These are phyloP conservation scores for Yamadazyma blattariae DNA, from an alignment of 1,139 yeast species.

Conservation along the genomic window DNA sequence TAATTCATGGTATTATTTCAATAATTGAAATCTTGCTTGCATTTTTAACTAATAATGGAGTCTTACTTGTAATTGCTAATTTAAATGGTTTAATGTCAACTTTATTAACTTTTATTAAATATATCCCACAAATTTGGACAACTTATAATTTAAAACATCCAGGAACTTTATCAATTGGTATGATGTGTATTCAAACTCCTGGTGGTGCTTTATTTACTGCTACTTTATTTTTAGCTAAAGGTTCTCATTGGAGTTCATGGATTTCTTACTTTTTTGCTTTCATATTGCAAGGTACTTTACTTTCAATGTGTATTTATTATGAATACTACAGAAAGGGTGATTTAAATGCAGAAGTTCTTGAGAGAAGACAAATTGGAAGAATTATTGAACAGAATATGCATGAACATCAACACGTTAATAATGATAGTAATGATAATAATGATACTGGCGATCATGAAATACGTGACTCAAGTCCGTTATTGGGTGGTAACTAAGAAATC, in stretches of 20 bases:
- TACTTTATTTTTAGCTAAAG: conserved; percentile 66
- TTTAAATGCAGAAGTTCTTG: conserved; percentile 26
- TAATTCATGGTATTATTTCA: conserved; percentile 34
- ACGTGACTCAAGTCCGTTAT: conserved; percentile 4
- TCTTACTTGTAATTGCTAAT: conserved; percentile 47
- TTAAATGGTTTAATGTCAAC: conserved; percentile 64
- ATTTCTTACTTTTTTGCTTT: conserved; percentile 77
- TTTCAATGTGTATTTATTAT: conserved; percentile 36
- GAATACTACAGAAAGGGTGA: conserved; percentile 31
- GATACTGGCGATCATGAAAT: no score
- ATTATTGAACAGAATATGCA: conserved; percentile 27
- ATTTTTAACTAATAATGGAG: conserved; percentile 18
- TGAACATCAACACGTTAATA: no score
- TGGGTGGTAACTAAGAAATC: no score
- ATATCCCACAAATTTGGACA: conserved; percentile 76
- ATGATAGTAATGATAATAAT: no score
- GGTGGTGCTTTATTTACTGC: conserved; percentile 82
- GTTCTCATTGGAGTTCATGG: conserved; percentile 88
- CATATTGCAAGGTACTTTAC: conserved; percentile 50
- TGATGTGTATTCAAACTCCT: conserved; percentile 88
- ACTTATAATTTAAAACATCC: conserved; percentile 70
- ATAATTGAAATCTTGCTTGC: conserved; percentile 32
- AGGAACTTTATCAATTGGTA: conserved; percentile 74
- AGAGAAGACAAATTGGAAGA: conserved; percentile 31
- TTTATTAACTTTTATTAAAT: conserved; percentile 63